A percentile compares a stretch with the other conserved stretches of the same genome.
phyloP scores from a whole-genome alignment of 805 yeast species.

The Saccharomyces cerevisiae region DNA sequence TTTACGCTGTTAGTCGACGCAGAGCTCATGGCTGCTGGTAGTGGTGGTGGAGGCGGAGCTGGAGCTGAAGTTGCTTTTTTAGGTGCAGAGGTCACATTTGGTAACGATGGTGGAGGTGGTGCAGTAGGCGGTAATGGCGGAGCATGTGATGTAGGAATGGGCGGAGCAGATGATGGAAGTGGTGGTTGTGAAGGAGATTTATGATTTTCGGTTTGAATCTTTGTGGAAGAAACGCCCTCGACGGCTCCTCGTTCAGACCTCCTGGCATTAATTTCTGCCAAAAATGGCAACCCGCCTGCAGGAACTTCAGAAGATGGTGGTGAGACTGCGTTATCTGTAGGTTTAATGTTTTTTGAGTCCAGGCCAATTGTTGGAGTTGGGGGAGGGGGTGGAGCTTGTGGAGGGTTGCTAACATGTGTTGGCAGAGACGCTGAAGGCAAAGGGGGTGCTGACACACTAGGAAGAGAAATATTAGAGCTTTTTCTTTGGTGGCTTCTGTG shows the following conservation, averaged over 20 bases:
- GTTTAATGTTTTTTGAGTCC: constrained; percentile 3
- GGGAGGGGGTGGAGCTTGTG: constrained; percentile 21
- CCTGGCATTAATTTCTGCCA: constrained; percentile 46
- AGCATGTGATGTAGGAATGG: constrained; percentile 2
- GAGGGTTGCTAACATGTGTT: constrained; percentile 1
- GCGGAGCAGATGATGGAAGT: constrained; percentile 16
- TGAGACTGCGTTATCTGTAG: constrained; percentile 5
- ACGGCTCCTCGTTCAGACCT: constrained; percentile 40
- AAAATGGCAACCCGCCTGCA: constrained; percentile 41
- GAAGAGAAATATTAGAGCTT: constrained; percentile 5
- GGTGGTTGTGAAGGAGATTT: constrained; percentile 16
- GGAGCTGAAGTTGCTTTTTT: constrained; percentile 18
- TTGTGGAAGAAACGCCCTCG: constrained; percentile 16
- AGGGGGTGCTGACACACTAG: constrained; percentile 12
- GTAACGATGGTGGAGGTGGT: constrained; percentile 22
- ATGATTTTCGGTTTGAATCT: neutral
- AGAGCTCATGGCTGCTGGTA: constrained; percentile 18
- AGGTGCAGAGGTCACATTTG: constrained; percentile 10
- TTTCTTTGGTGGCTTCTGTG: constrained; percentile 11
- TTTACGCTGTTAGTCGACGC: constrained; percentile 8
- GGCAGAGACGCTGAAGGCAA: constrained; percentile 7
- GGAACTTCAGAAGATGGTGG: constrained; percentile 15
- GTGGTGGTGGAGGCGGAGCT: constrained; percentile 24
- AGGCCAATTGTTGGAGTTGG: constrained; percentile 12
- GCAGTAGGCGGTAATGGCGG: constrained; percentile 10